These are phyloP conservation scores for Daldinia concentrica DNA, from an alignment of 495 filamentous ascomycete species.

Conservation along the genomic window DNA sequence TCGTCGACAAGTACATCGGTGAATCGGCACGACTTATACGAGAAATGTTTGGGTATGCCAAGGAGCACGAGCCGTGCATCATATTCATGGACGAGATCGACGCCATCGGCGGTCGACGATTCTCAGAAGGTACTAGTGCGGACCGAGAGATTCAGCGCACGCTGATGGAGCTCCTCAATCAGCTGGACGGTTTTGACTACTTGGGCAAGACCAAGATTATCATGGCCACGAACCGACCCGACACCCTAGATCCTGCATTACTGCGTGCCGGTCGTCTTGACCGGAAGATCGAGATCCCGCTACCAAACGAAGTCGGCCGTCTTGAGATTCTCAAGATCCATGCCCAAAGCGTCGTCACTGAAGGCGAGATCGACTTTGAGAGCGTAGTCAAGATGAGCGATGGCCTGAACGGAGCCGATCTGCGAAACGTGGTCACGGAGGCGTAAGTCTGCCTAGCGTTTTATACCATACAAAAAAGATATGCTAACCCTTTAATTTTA, in stretches of 20 bases:
- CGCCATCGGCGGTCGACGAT: conserved; percentile 95
- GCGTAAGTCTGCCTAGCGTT: conserved; percentile 71
- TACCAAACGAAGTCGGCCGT: conserved; percentile 98
- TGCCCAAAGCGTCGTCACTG: conserved; percentile 80
- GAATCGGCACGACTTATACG: conserved; percentile 97
- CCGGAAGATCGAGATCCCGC: conserved; percentile 97
- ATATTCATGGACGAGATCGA: conserved; percentile 99
- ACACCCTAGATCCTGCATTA: conserved; percentile 95
- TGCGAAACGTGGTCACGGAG: conserved; percentile 98
- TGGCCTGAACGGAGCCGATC: conserved; percentile 94
- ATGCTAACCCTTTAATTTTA: conserved; percentile 32
- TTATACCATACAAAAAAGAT: not conserved
- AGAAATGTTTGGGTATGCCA: conserved; percentile 99
- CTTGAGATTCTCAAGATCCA: conserved; percentile 99
- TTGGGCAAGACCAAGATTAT: conserved; percentile 99
- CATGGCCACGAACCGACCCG: conserved; percentile 99
- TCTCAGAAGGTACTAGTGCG: conserved; percentile 97
- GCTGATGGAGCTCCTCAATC: conserved; percentile 98
- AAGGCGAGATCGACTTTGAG: conserved; percentile 98
- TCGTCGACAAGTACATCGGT: conserved; percentile 99
- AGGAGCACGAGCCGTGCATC: conserved; percentile 99
- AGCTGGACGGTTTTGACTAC: conserved; percentile 99
- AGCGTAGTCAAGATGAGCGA: conserved; percentile 99
- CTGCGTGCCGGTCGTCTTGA: conserved; percentile 94
- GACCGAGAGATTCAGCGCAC: conserved; percentile 99